phyloP scores from a whole-genome alignment of 768 basidiomycete genomes.

The Trametes cingulata region DNA sequence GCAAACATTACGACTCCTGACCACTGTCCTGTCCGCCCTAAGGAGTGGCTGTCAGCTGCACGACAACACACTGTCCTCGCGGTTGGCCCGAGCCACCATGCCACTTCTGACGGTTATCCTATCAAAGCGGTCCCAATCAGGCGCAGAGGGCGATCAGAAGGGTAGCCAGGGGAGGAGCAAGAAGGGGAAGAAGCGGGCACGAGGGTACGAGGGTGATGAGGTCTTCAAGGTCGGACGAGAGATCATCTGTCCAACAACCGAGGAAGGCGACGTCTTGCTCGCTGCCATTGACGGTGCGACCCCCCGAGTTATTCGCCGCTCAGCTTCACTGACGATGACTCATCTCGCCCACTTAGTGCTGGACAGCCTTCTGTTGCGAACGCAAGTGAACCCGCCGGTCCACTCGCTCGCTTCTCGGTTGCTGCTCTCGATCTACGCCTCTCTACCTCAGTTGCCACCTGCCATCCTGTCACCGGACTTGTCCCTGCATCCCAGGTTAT shows the following conservation, averaged over 20 bases:
- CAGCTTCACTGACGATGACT: constrained; percentile 2
- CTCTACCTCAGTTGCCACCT: constrained; percentile 56
- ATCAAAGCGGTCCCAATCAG: constrained; percentile 37
- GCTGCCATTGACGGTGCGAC: constrained; percentile 58
- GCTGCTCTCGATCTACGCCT: constrained; percentile 56
- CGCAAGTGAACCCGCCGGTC: constrained; percentile 51
- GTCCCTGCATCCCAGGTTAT: constrained; percentile 47
- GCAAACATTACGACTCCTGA: constrained; percentile 42
- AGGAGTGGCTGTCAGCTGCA: constrained; percentile 46
- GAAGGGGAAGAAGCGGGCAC: constrained; percentile 68
- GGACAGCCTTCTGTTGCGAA: constrained; percentile 47
- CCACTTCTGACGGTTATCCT: constrained; percentile 51
- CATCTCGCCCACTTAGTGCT: constrained; percentile 44
- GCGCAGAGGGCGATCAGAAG: constrained; percentile 26
- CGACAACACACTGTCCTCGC: constrained; percentile 48
- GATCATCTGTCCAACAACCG: constrained; percentile 48
- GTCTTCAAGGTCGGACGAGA: constrained; percentile 54
- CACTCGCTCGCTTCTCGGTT: constrained; percentile 62
- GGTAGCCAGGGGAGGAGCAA: constrained; percentile 37
- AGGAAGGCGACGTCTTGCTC: constrained; percentile 56
- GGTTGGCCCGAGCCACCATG: constrained; percentile 56
- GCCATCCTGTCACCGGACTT: constrained; percentile 55
- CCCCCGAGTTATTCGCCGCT: background rate
- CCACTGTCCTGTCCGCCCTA: constrained; percentile 46
- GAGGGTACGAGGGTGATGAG: constrained; percentile 76